Conservation (phyloP, 116 monocot species). For the Cymodocea nodosa region DNA sequence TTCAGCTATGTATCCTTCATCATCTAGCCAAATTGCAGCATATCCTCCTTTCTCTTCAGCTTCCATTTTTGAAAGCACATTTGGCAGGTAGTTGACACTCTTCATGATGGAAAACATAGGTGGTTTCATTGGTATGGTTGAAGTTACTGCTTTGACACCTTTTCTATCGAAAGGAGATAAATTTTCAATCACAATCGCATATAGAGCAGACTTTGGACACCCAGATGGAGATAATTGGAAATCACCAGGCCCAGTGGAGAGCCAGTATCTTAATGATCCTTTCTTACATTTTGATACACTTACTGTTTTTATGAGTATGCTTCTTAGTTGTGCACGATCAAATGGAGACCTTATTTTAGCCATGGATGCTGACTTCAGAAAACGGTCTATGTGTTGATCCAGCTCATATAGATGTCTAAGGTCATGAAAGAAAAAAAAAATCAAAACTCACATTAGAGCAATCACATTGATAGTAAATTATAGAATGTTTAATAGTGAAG, state of each 20-base stretch:
- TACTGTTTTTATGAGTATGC: conserved; percentile 63
- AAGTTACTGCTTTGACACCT: conserved; percentile 67
- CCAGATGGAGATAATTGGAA: conserved; percentile 62
- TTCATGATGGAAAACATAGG: conserved; percentile 73
- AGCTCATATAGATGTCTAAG: conserved; percentile 75
- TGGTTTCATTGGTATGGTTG: conserved; percentile 73
- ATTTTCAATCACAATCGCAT: conserved; percentile 46
- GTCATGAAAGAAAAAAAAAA: neutral
- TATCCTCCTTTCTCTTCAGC: conserved; percentile 71
- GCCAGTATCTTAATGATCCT: conserved; percentile 83
- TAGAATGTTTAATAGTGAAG: too few species aligned
- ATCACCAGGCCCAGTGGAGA: conserved; percentile 81
- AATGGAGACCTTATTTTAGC: conserved; percentile 72
- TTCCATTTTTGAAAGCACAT: conserved; percentile 81
- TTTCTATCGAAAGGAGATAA: conserved; percentile 12
- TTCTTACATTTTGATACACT: conserved; percentile 53
- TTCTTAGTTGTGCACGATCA: conserved; percentile 38
- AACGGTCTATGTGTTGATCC: conserved; percentile 82
- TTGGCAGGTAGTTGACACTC: conserved; percentile 81
- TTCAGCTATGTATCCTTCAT: conserved; percentile 73
- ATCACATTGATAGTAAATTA: too few species aligned
- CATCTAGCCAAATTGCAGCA: conserved; percentile 84
- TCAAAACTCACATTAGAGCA: neutral
- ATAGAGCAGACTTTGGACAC: conserved; percentile 47
- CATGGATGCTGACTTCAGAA: conserved; percentile 64